A percentile compares a stretch with the other conserved stretches of the same genome.
These are phyloP conservation scores for Leishmania lainsoni DNA, from an alignment of 208 protist species.

Conservation along the genomic window DNA sequence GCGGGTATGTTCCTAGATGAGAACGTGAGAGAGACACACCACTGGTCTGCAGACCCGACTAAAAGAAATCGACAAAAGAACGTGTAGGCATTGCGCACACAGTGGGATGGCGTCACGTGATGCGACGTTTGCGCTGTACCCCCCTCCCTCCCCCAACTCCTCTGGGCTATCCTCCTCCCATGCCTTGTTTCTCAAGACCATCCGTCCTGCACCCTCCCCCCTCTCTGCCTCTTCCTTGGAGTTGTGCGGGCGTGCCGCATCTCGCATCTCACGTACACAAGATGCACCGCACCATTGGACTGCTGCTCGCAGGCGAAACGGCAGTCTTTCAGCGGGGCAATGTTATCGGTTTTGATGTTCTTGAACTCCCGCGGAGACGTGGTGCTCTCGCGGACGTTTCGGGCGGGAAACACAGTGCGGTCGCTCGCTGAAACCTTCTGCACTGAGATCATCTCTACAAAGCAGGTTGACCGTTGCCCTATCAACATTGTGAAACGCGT, in stretches of 20 bases:
- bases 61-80: background rate
- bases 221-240: background rate
- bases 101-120: background rate
- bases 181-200: background rate
- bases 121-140: background rate
- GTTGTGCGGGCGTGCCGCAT: background rate
- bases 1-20: constrained; percentile 6
- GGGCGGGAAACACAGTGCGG: constrained; percentile 76
- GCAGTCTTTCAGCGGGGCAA: constrained; percentile 15
- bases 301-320: constrained; percentile 1
- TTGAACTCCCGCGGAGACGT: constrained; percentile 90
- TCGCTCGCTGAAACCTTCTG: constrained; percentile 88
- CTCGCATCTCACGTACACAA: background rate
- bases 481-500: constrained; percentile 87
- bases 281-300: background rate
- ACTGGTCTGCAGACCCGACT: background rate
- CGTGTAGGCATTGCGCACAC: background rate
- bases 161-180: background rate
- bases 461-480: constrained; percentile 77
- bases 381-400: constrained; percentile 84
- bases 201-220: background rate
- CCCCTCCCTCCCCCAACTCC: background rate
- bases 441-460: constrained; percentile 77
- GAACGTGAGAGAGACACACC: background rate
- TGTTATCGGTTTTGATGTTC: constrained; percentile 89